These are phyloP conservation scores for Chaetomium globosum DNA, from an alignment of 2,329 filamentous ascomycete species.

Conservation along the genomic window DNA sequence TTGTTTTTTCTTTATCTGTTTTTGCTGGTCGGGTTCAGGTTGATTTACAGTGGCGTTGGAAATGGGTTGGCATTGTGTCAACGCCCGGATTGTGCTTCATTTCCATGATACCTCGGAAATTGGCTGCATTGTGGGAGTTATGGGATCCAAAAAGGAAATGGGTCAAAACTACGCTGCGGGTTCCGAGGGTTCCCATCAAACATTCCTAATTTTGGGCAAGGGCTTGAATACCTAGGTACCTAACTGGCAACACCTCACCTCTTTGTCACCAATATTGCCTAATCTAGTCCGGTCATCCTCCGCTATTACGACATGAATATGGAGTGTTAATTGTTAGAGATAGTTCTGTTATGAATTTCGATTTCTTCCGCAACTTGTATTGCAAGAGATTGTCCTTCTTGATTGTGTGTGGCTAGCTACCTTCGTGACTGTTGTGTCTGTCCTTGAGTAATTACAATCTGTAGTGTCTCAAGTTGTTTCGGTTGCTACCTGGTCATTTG, in stretches of 20 bases:
- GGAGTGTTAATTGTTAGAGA: no score
- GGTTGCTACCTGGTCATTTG: background rate
- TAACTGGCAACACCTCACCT: background rate
- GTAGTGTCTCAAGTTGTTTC: background rate
- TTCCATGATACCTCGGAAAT: background rate
- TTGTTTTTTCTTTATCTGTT: background rate
- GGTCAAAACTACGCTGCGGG: background rate
- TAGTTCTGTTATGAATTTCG: no score
- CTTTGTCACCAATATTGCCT: background rate
- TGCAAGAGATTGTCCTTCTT: constrained; percentile 4
- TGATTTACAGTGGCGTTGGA: background rate
- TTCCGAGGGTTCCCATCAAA: background rate
- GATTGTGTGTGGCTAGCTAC: background rate
- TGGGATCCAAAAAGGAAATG: background rate
- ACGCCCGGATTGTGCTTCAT: background rate
- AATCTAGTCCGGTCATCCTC: background rate
- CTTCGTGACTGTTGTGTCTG: background rate
- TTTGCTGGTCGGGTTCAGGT: background rate
- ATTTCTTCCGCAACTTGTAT: background rate
- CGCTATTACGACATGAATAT: no score
- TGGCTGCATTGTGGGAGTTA: background rate
- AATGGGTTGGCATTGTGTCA: background rate
- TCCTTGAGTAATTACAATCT: background rate
- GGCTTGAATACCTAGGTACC: no score
- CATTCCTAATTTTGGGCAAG: background rate